Evolutionary conservation across 768 basidiomycete species (phyloP).

Genomic region (Boletales sp.): DNA sequence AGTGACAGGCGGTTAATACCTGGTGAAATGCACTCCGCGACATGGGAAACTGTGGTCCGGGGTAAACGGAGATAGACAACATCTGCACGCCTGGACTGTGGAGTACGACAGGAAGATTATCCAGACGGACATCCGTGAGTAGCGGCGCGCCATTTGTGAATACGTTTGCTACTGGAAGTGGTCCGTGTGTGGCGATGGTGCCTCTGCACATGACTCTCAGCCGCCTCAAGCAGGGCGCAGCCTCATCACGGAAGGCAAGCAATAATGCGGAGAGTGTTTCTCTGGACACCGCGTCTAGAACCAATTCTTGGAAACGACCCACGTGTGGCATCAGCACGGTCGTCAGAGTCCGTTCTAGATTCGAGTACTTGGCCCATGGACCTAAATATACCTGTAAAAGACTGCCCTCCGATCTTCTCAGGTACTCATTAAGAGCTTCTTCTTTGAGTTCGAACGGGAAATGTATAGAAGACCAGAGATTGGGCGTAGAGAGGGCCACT

Average conservation of each 20-base stretch:
- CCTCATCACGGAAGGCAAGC: conserved; percentile 21
- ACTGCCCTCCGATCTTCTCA: conserved; percentile 28
- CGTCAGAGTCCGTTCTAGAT: conserved; percentile 22
- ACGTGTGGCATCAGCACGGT: conserved; percentile 29
- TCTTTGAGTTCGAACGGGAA: conserved; percentile 29
- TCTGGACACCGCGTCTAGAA: conserved; percentile 29
- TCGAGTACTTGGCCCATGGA: conserved; percentile 31
- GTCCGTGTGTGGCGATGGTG: conserved; percentile 24
- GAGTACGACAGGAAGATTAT: conserved; percentile 26
- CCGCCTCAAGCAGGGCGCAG: conserved; percentile 24
- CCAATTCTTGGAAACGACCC: conserved; percentile 25
- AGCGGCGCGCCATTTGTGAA: conserved; percentile 32
- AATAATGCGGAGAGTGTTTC: conserved; percentile 26
- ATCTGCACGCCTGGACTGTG: conserved; percentile 18
- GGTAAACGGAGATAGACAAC: conserved; percentile 32
- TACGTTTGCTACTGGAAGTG: conserved; percentile 19
- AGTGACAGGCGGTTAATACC: conserved; percentile 18
- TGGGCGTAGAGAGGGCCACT: conserved; percentile 32
- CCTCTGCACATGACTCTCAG: conserved; percentile 30
- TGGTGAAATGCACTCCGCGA: conserved; percentile 22
- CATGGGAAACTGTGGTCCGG: conserved; percentile 31
- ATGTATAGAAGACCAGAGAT: conserved; percentile 33
- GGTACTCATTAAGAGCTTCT: conserved; percentile 29
- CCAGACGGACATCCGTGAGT: conserved; percentile 32
- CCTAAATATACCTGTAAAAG: conserved; percentile 31